Evolutionary conservation across 495 filamentous ascomycete genomes (phyloP), one percentile per base, ranked within the genome.

Genomic region (Pyrenopolyporus hunteri): DNA sequence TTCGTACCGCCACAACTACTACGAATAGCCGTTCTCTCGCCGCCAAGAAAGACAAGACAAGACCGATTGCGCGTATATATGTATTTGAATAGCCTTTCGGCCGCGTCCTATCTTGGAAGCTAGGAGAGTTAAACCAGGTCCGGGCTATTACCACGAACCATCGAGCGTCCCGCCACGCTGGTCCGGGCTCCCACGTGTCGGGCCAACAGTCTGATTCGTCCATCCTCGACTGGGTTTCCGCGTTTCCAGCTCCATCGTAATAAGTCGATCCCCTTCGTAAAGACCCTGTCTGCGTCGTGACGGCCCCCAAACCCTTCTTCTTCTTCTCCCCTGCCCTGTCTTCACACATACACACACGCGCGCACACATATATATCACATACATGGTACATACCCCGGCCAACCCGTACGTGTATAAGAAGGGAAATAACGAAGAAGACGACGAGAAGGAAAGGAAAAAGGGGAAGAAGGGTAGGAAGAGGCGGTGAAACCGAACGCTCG

Each of bases 401-500:
- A n/a, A n/a, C n/a, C n/a, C n/a, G n/a, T n/a, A n/a, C n/a, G 10
- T 25, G 14, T 16, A 43, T 7, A 43, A 7, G 13, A 4, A 26
- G 25, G n/a, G 8, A 43, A 26, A 5, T 9, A 5, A 7, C 9
- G 16, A 23, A 4, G n/a, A 35, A 16, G 11, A 43, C 39, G 7
- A 9, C 7, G 20, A 1, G 8, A 26, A 37, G 11, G 5, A 16
- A 35, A 33, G 22, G 7, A 29, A 42, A 46, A 32, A 43, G 0
- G 2, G 14, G 13, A 16, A 13, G 6, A 22, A 6, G 33, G 1
- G 25, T 36, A 44, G 25, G 9, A 57, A 48, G 14, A 51, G 19
- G 55, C 56, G 56, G 62, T 60, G 62, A 65, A 56, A 57, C 45
- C 36, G 22, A 46, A 44, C 35, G 37, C 55, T 50, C 49, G 56